phyloP scores from a whole-genome alignment of 2,329 filamentous ascomycete genomes.

The Fusarium metavorans region DNA sequence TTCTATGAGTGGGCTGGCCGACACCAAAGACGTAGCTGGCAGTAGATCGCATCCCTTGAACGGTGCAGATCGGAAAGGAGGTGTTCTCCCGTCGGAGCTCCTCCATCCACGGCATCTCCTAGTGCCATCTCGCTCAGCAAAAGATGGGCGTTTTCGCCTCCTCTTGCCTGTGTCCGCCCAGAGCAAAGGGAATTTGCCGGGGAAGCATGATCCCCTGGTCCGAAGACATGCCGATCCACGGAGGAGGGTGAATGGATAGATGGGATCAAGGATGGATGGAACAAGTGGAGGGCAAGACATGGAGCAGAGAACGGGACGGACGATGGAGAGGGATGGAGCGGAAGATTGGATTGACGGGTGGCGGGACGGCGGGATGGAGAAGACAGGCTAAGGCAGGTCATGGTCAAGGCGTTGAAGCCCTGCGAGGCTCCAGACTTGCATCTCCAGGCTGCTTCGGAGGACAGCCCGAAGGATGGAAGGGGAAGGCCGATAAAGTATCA shows the following conservation, averaged over 20 bases:
- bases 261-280: constrained; percentile 13
- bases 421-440: background rate
- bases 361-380: constrained; percentile 12
- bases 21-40: constrained; percentile 14
- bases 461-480: constrained; percentile 24
- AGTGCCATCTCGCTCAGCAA: background rate
- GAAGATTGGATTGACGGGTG: constrained; percentile 15
- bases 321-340: background rate
- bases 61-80: constrained; percentile 36
- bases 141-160: constrained; percentile 33
- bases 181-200: constrained; percentile 31
- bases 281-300: constrained; percentile 9
- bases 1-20: background rate
- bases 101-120: constrained; percentile 14
- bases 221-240: constrained; percentile 35
- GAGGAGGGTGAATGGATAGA: constrained; percentile 30
- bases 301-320: background rate
- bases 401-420: background rate
- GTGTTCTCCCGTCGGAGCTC: constrained; percentile 16
- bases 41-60: constrained; percentile 35
- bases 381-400: constrained; percentile 2
- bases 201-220: constrained; percentile 29
- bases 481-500: constrained; percentile 10
- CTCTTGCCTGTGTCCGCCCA: background rate
- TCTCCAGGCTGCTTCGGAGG: constrained; percentile 10